Percentiles rank a stretch among this genome's conserved stretches.
Evolutionary conservation across 345 rosid genomes (phyloP).

Genomic region (Eucalyptus caleyi): DNA sequence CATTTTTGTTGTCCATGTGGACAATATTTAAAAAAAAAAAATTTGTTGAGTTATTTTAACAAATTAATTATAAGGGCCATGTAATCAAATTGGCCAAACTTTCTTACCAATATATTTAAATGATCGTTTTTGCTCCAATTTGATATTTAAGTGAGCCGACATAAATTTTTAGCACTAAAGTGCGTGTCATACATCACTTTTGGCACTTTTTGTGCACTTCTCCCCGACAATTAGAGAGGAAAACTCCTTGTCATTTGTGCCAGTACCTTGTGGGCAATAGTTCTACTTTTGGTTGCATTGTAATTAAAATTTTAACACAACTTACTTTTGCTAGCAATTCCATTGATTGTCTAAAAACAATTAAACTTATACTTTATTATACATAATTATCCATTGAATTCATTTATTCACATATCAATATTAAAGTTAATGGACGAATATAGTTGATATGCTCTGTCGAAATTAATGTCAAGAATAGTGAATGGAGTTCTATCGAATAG

Average conservation of each 20-base stretch:
- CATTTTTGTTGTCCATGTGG: too few species aligned
- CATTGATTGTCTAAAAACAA: not conserved
- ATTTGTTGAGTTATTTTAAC: too few species aligned
- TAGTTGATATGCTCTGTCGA: not conserved
- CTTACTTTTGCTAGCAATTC: not conserved
- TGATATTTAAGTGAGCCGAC: accelerated
- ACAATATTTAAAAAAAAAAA: too few species aligned
- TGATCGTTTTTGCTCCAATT: too few species aligned
- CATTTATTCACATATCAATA: not conserved
- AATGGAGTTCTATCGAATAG: not conserved
- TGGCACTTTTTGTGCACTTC: too few species aligned
- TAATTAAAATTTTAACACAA: not conserved
- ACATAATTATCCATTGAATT: not conserved
- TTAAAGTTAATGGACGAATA: not conserved
- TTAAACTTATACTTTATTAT: not conserved
- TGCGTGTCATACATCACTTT: too few species aligned
- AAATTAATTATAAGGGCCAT: too few species aligned
- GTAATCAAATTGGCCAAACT: too few species aligned
- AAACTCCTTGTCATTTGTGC: not conserved
- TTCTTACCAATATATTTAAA: too few species aligned
- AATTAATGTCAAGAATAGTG: not conserved
- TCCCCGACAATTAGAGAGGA: not conserved
- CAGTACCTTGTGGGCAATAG: not conserved
- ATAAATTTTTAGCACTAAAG: too few species aligned
- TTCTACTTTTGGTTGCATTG: not conserved